These are phyloP conservation scores for Lodderomyces elongisporus DNA, from an alignment of 1,139 yeast species.

Conservation along the genomic window DNA sequence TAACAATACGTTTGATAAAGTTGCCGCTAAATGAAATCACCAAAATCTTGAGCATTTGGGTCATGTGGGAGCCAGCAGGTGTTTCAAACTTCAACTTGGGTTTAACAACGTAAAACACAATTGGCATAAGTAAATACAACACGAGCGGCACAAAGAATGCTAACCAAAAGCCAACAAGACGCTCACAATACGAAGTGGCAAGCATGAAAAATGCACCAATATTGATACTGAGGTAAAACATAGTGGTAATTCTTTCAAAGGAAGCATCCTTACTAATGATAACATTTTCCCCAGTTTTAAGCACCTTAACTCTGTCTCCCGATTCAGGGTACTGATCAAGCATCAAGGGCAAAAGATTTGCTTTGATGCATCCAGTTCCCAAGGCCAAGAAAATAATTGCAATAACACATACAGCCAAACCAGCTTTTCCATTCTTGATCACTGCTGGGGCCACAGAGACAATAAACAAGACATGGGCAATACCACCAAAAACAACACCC, in stretches of 20 bases:
- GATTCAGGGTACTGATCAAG: constrained; percentile 51
- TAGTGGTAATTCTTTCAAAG: constrained; percentile 67
- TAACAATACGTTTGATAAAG: constrained; percentile 20
- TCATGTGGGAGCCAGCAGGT: constrained; percentile 47
- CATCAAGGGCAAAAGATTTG: constrained; percentile 47
- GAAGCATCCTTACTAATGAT: constrained; percentile 69
- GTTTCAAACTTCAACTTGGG: constrained; percentile 33
- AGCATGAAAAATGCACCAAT: constrained; percentile 74
- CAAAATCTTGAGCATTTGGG: constrained; percentile 21
- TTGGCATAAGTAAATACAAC: constrained; percentile 45
- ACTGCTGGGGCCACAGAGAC: constrained; percentile 38
- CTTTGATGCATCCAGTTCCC: constrained; percentile 49
- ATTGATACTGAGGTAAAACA: constrained; percentile 77
- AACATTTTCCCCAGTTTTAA: constrained; percentile 60
- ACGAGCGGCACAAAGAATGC: constrained; percentile 61
- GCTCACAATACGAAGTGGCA: constrained; percentile 71
- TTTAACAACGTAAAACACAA: constrained; percentile 36
- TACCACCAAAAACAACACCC: constrained; percentile 36
- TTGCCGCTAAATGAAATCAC: constrained; percentile 29
- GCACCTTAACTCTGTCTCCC: constrained; percentile 53
- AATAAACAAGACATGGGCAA: constrained; percentile 36
- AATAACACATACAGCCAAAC: constrained; percentile 27
- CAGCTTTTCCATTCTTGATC: constrained; percentile 29
- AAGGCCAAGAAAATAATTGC: constrained; percentile 36
- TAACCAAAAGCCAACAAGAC: constrained; percentile 70